Evolutionary conservation across 768 basidiomycete species (phyloP).

Genomic region (Podaxis sp.): DNA sequence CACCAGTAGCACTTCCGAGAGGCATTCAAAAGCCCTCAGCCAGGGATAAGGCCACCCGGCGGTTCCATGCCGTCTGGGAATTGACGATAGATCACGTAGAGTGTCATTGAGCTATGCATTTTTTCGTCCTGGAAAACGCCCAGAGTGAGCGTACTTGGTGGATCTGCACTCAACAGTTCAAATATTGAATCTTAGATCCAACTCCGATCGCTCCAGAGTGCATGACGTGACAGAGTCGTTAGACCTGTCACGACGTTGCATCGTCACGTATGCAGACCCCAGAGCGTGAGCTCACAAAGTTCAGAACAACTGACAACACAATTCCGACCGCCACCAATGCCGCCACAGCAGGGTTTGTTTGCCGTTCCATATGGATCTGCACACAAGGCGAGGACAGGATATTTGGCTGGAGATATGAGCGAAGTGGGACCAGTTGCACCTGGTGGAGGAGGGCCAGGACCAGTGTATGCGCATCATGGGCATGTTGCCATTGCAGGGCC

Average conservation of each 20-base stretch:
- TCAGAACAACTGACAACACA: not conserved
- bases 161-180: not conserved
- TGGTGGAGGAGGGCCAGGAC: conserved; percentile 3
- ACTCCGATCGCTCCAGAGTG: not conserved
- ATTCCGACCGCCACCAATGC: conserved; percentile 33
- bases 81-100: too few species aligned
- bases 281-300: not conserved
- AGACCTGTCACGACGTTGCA: not conserved
- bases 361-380: conserved; percentile 49
- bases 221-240: not conserved
- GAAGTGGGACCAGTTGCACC: conserved; percentile 20
- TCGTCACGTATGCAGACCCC: not conserved
- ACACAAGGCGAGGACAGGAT: conserved; percentile 17
- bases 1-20: not conserved
- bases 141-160: not conserved
- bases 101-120: not conserved
- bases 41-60: too few species aligned
- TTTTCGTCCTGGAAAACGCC: not conserved
- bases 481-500: conserved; percentile 38
- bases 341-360: conserved; percentile 69
- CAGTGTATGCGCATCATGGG: conserved; percentile 31
- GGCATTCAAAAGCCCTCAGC: not conserved
- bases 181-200: not conserved
- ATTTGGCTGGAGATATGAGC: conserved; percentile 19
- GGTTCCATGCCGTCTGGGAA: too few species aligned